A percentile compares a stretch with the other conserved stretches of the same genome.
phyloP scores from a whole-genome alignment of 1,284 basidiomycete genomes.

The Melampsora medusae region DNA sequence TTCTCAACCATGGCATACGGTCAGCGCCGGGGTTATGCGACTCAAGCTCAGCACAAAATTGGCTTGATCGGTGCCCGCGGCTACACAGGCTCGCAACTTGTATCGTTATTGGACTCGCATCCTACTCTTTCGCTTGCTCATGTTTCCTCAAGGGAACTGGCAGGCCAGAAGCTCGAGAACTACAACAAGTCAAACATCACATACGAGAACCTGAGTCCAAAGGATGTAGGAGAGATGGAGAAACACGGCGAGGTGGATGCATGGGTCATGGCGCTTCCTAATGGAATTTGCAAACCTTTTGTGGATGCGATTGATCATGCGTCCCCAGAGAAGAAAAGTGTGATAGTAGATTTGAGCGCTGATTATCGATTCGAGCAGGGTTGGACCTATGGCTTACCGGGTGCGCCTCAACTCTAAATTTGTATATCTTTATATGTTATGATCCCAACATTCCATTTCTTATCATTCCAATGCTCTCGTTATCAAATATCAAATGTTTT shows the following conservation, averaged over 20 bases:
- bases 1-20: slow-evolving; percentile 57
- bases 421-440: background rate
- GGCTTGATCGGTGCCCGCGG: slow-evolving; percentile 93
- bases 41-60: slow-evolving; percentile 70
- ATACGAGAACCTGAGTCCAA: slow-evolving; percentile 74
- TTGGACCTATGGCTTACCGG: slow-evolving; percentile 98
- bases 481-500: background rate
- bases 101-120: slow-evolving; percentile 77
- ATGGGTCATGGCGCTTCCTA: slow-evolving; percentile 97
- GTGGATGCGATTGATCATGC: slow-evolving; percentile 89
- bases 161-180: slow-evolving; percentile 72
- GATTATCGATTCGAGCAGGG: slow-evolving; percentile 91
- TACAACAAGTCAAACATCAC: slow-evolving; percentile 76
- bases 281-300: slow-evolving; percentile 94
- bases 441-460: background rate
- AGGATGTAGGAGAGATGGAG: slow-evolving; percentile 82
- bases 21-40: slow-evolving; percentile 62
- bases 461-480: background rate
- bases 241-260: slow-evolving; percentile 83
- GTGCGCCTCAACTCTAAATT: slow-evolving; percentile 64
- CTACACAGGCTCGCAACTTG: slow-evolving; percentile 89
- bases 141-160: slow-evolving; percentile 93
- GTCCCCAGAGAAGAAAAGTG: slow-evolving; percentile 64
- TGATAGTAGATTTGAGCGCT: slow-evolving; percentile 87
- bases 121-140: slow-evolving; percentile 84